Evolutionary conservation across 2,329 filamentous ascomycete species (phyloP), one percentile per base, ranked within the genome.

Genomic region (Scopulariopsis brevicaulis): DNA sequence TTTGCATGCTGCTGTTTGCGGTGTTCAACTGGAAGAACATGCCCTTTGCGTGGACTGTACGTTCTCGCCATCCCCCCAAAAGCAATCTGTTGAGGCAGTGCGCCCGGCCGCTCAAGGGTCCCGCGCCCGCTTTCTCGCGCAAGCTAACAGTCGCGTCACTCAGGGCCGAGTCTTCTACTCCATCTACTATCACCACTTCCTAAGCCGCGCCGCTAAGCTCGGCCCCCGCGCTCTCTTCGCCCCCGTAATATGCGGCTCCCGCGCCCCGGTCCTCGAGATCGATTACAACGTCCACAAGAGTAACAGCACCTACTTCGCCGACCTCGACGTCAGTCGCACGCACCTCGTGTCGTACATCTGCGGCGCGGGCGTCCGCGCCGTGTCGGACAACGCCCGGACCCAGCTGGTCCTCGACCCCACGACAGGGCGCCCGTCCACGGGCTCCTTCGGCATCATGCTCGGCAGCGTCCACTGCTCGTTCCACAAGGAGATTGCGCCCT

Each of bases 231-330:
- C 86, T 48, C 81, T 94, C 63, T 94, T 93, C 74, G 81, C 84
- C 54, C 85, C 88, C 54, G 73, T 87, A 56, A 83, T 89, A 59
- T 83, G 85, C 18, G 75, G 77, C 46, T 83, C 86, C 7, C 82
- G 84, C 66, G 82, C 86, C 15, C 82, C 88, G 1, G 73, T 88
- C 57, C 79, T 88, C 64, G 90, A 96, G 72, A 90, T 86, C 65
- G 92, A 96, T 73, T 90, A 91, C 75, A 93, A 94, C 73, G 67
- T 90, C 51, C 88, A 93, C 78, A 91, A 92, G 69, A 85, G 85
- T 61, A 90, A 91, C 74, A 84, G 82, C 64, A 96, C 91, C 34
- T 96, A 95, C 75, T 96, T 96, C 68, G 77, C 84, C 63, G 90
- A 96, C 71, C 83, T 95, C 63, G 91, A 96, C 71, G 81, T 93